Evolutionary conservation across 129 eudicot genomes (phyloP), one percentile per base, ranked within the genome.

Genomic region (Silybum marianum): DNA sequence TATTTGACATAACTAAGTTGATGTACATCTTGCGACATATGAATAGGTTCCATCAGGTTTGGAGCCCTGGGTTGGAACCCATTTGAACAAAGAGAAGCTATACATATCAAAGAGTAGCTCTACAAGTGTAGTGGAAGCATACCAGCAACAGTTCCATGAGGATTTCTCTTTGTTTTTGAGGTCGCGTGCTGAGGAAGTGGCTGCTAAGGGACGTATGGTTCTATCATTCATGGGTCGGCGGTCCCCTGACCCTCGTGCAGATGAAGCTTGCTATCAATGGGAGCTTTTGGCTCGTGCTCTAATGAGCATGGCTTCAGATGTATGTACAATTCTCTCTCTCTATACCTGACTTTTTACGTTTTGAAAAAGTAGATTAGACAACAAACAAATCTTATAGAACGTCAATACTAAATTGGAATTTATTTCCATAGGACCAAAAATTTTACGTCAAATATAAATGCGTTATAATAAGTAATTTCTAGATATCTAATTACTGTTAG

Each of bases 101-200:
- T 86, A 84, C 82, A 76, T 88, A 78, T 86, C 89, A 0, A 78
- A 78, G 72, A 68, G 79, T 18, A 88, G 94, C 74, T 87, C 91
- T 0, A 1, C 5, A 3, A 46, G 77, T 14, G 91, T 93, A n/a
- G 0, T 63, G 18, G 48, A 90, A 9, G 95, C 97, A 8, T 93
- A 88, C 81, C 78, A 39, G 0, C 42, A 36, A 0, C 97, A 93
- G 38, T 90, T 85, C 48, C 79, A 79, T 25, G 63, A 70, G 66
- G 95, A 92, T 70, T 88, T 92, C 25, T 62, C 80, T 2, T n/a
- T 44, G 62, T 92, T 92, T 80, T 79, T 92, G 65, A 81, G 67
- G 60, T 88, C 88, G 0, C 87, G 94, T 30, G 83, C 94, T 2
- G 76, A 78, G n/a, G 97, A 92, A 78, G 23, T 90, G 39, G 86